Evolutionary conservation across 192 early-diverging fungal species (phyloP).

Genomic region (Podila epicladia): DNA sequence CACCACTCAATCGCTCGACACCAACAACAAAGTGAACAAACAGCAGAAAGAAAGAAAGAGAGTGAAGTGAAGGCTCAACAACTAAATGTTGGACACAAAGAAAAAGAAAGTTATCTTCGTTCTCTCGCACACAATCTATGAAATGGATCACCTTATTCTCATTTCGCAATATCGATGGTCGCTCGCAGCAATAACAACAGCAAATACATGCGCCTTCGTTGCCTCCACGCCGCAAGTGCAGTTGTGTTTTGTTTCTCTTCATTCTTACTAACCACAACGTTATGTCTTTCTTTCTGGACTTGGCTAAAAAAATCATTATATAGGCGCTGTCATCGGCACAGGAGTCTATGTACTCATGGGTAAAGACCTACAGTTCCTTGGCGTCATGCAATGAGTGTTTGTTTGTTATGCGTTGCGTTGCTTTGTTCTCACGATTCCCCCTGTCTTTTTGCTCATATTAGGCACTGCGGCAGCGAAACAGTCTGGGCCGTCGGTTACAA

Average conservation of each 20-base stretch:
- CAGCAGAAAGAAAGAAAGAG: neutral
- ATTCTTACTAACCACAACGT: too few relatives aligned
- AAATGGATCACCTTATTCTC: too few relatives aligned
- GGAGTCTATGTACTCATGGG: constrained; percentile 47
- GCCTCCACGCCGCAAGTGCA: too few relatives aligned
- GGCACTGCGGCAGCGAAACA: constrained; percentile 77
- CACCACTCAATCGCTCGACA: neutral
- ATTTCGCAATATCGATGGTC: too few relatives aligned
- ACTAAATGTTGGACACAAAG: too few relatives aligned
- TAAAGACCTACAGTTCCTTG: neutral
- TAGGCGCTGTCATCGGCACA: constrained; percentile 47
- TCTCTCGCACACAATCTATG: too few relatives aligned
- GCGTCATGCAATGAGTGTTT: neutral
- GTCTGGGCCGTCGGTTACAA: constrained; percentile 84
- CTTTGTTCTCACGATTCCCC: neutral
- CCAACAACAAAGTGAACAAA: neutral
- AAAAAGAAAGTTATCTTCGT: too few relatives aligned
- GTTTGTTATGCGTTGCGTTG: neutral
- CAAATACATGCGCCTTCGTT: too few relatives aligned
- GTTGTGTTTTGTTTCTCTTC: too few relatives aligned
- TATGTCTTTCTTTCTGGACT: neutral
- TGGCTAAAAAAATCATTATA: neutral
- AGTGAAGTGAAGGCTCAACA: neutral
- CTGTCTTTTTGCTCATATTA: neutral
- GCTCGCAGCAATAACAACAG: too few relatives aligned